Evolutionary conservation across 495 filamentous ascomycete species (phyloP), one percentile per base, ranked within the genome.

Genomic region (Aspergillus affinis): DNA sequence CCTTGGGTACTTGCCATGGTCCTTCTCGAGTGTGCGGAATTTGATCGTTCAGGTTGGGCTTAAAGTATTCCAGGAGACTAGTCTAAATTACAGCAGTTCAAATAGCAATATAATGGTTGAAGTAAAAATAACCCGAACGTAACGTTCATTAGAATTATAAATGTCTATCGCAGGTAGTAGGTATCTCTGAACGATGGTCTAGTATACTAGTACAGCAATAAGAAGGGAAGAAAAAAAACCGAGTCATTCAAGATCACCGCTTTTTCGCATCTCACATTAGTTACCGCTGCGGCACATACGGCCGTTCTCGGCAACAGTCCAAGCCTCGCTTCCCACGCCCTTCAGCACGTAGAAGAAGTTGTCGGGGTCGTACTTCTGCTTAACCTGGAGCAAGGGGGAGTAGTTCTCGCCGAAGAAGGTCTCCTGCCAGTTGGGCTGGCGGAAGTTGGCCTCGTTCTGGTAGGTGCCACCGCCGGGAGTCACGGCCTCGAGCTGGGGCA

Each of bases 291-390:
- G 52, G 61, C 71, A 73, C 71, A 73, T 73, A 3, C 71, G 69
- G 6, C 71, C 71, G 0, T 63, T 65, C 18, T 68, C 54, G 0
- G 59, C 55, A 15, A 73, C 71, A 41, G 57, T 59, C 71, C 71
- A 73, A 45, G 26, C 62, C 58, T 89, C 86, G 65, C 81, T 85
- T 18, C 85, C 85, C 0, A 88, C 85, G 46, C 80, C 86, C 46
- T 82, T 81, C 30, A 72, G 73, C 48, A 81, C 85, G 74, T 85
- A 88, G 60, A 88, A 80, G 23, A 88, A 75, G 36, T 79, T 75
- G 2, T 72, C 51, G 0, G 87, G 86, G 72, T 90, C 86, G 36
- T 81, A 75, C 54, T 71, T 73, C 6, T 56, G 47, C 72, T 84
- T 83, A 21, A 83, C 67, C 4, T 57, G 10, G 0, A 67, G 51